phyloP scores from a whole-genome alignment of 805 yeast genomes.

The Schizosaccharomyces japonicus region DNA sequence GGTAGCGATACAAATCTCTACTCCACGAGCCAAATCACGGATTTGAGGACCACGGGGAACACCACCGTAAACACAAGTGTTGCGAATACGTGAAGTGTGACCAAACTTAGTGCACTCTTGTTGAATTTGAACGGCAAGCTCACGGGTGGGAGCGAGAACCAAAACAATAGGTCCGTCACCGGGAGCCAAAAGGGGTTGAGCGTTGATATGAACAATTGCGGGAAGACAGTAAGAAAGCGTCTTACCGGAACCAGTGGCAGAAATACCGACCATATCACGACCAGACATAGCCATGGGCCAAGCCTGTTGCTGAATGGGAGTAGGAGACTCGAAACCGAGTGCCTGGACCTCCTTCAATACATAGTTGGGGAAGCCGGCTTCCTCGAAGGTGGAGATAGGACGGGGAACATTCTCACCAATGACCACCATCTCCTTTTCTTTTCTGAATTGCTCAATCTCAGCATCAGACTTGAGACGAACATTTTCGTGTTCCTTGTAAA shows the following conservation, averaged over 20 bases:
- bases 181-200: slow-evolving; percentile 75
- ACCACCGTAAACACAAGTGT: slow-evolving; percentile 79
- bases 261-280: slow-evolving; percentile 97
- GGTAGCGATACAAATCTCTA: slow-evolving; percentile 88
- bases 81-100: slow-evolving; percentile 72
- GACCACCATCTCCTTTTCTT: slow-evolving; percentile 63
- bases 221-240: slow-evolving; percentile 93
- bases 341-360: slow-evolving; percentile 70
- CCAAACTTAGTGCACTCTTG: slow-evolving; percentile 90
- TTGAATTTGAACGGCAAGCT: slow-evolving; percentile 93
- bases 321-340: slow-evolving; percentile 83
- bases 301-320: slow-evolving; percentile 96
- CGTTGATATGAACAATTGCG: slow-evolving; percentile 78
- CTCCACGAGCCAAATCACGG: slow-evolving; percentile 86
- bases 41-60: slow-evolving; percentile 95
- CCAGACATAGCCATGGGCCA: slow-evolving; percentile 99
- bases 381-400: slow-evolving; percentile 80
- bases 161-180: slow-evolving; percentile 96
- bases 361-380: slow-evolving; percentile 93
- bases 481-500: slow-evolving; percentile 62
- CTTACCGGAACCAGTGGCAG: slow-evolving; percentile 97
- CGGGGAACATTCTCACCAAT: slow-evolving; percentile 71
- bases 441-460: slow-evolving; percentile 57
- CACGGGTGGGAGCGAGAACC: slow-evolving; percentile 95
- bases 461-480: slow-evolving; percentile 53